phyloP scores from a whole-genome alignment of 2,329 filamentous ascomycete species.

The Talaromyces sp. region DNA sequence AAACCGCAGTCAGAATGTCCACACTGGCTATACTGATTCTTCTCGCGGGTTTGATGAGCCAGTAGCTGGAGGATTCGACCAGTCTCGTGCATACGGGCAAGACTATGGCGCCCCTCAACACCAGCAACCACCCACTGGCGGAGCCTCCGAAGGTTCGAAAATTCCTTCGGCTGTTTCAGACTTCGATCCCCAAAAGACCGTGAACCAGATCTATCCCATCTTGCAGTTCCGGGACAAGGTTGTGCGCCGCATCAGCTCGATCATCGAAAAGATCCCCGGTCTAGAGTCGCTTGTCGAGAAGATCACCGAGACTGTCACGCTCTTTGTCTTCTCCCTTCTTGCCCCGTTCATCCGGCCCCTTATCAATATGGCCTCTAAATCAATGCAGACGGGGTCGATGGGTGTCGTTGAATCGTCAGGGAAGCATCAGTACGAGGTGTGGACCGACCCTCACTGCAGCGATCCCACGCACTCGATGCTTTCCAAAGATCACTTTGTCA shows the following conservation, averaged over 20 bases:
- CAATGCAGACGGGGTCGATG: constrained; percentile 79
- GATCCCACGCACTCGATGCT: constrained; percentile 80
- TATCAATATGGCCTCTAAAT: constrained; percentile 79
- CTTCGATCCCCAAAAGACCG: constrained; percentile 74
- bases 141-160: constrained; percentile 30
- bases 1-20: constrained; percentile 42
- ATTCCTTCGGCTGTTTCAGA: constrained; percentile 69
- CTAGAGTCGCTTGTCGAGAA: constrained; percentile 86
- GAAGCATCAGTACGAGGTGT: constrained; percentile 72
- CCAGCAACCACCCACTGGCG: constrained; percentile 18
- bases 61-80: constrained; percentile 10
- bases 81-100: constrained; percentile 8
- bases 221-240: constrained; percentile 91
- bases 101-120: neutral
- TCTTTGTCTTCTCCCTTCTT: constrained; percentile 86
- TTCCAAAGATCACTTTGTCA: constrained; percentile 80
- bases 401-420: constrained; percentile 64
- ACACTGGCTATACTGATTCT: constrained; percentile 17
- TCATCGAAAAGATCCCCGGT: constrained; percentile 88
- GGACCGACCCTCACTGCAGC: constrained; percentile 69
- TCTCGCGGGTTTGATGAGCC: constrained; percentile 21
- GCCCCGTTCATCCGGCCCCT: constrained; percentile 90
- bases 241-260: constrained; percentile 76
- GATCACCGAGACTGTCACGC: constrained; percentile 85
- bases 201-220: constrained; percentile 87